phyloP scores from a whole-genome alignment of 1,284 basidiomycete species.

The Irpex rosettiformis region DNA sequence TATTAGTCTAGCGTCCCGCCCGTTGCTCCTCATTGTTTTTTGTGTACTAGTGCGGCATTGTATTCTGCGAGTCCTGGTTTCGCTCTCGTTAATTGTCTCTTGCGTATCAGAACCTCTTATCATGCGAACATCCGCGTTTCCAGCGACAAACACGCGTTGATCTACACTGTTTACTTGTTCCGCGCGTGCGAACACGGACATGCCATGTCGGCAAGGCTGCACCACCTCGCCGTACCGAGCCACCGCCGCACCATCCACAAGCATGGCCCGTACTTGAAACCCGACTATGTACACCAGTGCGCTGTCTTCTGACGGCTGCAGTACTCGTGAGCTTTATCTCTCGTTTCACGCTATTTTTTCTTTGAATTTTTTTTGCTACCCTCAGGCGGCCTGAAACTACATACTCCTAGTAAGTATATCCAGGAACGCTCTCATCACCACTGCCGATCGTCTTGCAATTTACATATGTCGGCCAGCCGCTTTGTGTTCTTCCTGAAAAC shows the following conservation, averaged over 20 bases:
- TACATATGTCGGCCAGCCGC: not conserved
- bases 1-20: too few species aligned
- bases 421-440: not conserved
- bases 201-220: not conserved
- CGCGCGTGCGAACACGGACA: not conserved
- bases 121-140: too few species aligned
- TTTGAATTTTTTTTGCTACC: too few species aligned
- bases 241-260: not conserved
- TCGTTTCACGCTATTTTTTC: too few species aligned
- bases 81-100: not conserved
- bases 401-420: not conserved
- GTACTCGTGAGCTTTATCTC: not conserved
- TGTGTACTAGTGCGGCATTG: too few species aligned
- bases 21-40: not conserved
- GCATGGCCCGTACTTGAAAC: not conserved
- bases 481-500: not conserved
- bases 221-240: not conserved
- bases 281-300: too few species aligned
- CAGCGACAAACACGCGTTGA: not conserved
- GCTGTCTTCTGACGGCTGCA: too few species aligned
- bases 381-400: too few species aligned
- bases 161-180: not conserved
- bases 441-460: not conserved
- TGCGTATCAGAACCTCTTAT: not conserved
- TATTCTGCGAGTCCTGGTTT: too few species aligned